Conservation (phyloP, 176 grass and related monocot species). For the Triticum timopheevii region DNA sequence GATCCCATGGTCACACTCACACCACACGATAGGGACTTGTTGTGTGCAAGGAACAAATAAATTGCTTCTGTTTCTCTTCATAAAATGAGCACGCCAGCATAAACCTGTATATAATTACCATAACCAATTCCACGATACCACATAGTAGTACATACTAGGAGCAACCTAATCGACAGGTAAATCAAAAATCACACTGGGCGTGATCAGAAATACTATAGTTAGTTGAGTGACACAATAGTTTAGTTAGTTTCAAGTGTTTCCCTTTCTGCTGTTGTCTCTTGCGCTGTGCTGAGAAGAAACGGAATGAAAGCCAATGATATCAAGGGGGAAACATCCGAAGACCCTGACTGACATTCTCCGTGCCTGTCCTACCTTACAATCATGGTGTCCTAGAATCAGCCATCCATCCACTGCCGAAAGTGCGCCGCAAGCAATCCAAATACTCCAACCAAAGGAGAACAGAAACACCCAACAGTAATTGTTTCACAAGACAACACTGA, state of each 20-base stretch:
- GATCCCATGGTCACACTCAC: not conserved
- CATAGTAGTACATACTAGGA: not conserved
- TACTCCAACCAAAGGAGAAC: no score
- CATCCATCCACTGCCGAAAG: slow-evolving; percentile 26
- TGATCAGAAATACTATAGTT: no score
- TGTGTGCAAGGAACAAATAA: no score
- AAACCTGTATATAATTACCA: not conserved
- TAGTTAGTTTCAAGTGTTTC: not conserved
- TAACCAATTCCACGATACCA: not conserved
- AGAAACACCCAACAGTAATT: not conserved
- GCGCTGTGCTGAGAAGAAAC: not conserved
- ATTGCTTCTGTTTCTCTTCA: no score
- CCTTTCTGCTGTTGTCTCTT: not conserved
- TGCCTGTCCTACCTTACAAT: slow-evolving; percentile 7
- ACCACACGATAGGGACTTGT: not conserved
- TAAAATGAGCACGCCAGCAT: no score
- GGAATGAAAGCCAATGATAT: not conserved
- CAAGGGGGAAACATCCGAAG: not conserved
- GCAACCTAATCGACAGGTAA: not conserved
- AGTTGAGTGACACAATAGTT: not conserved
- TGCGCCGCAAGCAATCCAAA: not conserved
- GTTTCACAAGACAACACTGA: not conserved
- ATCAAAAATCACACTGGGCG: no score
- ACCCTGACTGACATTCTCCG: slow-evolving; percentile 29
- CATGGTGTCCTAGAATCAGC: slow-evolving; percentile 34